phyloP scores from a whole-genome alignment of 2,329 filamentous ascomycete species.

The Aspergillus unguis region DNA sequence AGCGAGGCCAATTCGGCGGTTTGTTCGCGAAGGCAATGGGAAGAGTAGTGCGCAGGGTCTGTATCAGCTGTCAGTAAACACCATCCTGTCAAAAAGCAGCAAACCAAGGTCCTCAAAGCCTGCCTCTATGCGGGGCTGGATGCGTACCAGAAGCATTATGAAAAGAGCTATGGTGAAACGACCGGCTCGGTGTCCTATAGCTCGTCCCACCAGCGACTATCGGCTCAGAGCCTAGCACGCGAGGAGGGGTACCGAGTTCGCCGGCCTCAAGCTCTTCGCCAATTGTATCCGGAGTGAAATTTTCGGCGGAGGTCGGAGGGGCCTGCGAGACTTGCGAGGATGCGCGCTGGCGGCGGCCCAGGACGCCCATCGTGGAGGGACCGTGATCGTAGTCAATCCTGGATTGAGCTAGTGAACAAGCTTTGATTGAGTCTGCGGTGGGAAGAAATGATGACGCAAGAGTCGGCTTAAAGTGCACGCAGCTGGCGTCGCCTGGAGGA shows the following conservation, averaged over 20 bases:
- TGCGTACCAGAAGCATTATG: constrained; percentile 39
- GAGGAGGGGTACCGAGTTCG: constrained; percentile 29
- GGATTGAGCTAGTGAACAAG: background rate
- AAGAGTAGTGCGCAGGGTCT: constrained; percentile 71
- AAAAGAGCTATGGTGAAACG: constrained; percentile 46
- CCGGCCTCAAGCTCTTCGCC: constrained; percentile 18
- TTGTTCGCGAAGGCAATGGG: constrained; percentile 74
- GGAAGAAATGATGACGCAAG: constrained; percentile 19
- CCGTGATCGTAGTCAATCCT: background rate
- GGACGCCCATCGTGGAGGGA: constrained; percentile 25
- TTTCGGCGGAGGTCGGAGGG: constrained; percentile 22
- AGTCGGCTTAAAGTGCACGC: constrained; percentile 2
- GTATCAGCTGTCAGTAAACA: constrained; percentile 31
- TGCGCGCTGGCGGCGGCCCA: constrained; percentile 29
- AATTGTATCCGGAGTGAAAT: constrained; percentile 20
- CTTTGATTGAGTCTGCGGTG: background rate
- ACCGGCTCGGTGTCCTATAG: constrained; percentile 42
- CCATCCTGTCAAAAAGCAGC: background rate
- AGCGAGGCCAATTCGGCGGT: constrained; percentile 84
- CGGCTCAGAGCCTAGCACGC: constrained; percentile 25
- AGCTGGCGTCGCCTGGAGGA: constrained; percentile 15
- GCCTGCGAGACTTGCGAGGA: constrained; percentile 26
- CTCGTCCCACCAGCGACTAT: constrained; percentile 31
- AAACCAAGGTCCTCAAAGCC: background rate
- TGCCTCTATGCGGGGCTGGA: background rate